Evolutionary conservation across 2,329 filamentous ascomycete species (phyloP), one percentile per base, ranked within the genome.

Genomic region (Parastagonospora nodorum): DNA sequence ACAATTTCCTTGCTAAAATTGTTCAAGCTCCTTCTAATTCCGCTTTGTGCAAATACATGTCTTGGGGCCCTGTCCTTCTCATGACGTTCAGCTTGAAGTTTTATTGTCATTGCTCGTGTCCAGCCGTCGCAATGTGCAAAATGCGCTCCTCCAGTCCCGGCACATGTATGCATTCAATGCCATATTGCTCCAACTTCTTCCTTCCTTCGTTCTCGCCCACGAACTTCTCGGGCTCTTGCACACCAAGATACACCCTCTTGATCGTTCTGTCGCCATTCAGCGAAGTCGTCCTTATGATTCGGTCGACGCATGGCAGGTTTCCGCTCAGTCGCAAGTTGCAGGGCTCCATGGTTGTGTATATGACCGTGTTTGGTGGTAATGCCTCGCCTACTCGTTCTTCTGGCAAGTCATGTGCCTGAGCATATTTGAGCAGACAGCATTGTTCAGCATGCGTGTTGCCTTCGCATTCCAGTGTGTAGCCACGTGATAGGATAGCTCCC

Each of bases 371-470:
- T 30, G 80, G 74, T 0, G 83, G 80, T 7, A 88, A 64, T 11
- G 79, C 73, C 14, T 77, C 66, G 11, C 74, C 74, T 4, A 91
- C 79, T 0, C 75, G 69, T 45, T 84, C 82, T 58, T 88, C 86
- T 0, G 79, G 55, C 5, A 73, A 52, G 15, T 57, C 59, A 56
- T 74, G 69, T 33, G 49, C 53, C 42, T 63, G 41, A 10, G 76
- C 75, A 56, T 87, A 82, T 72, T 99, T 97, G 42, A 87, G 75
- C 49, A 99, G 82, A 68, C 91, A 96, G 73, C 88, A 93, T 76
- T 99, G 92, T 71, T 99, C 94, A 3, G 94, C 94, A 69, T 99
- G 94, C 0, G 94, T 97, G 76, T 99, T 99, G 36, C 93, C 94
- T 0, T 86, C 82, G 4, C 92, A 84, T 74, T 99, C 93, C 51